A percentile compares a stretch with the other conserved stretches of the same genome.
Evolutionary conservation across 1,284 basidiomycete species (phyloP).

Genomic region (Leccinum colubrinum): DNA sequence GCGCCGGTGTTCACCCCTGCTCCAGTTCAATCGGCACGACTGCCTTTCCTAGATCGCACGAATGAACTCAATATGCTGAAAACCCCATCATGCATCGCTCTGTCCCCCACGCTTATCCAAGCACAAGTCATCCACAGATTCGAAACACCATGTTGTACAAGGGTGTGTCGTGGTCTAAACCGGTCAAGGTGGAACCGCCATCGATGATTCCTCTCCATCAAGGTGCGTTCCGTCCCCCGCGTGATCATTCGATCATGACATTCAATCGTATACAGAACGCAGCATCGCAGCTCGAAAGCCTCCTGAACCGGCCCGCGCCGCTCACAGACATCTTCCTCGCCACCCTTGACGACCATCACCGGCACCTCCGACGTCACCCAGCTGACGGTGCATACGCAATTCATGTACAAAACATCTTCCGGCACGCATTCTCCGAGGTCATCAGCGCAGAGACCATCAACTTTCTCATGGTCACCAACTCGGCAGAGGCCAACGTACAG

Average conservation of each 20-base stretch:
- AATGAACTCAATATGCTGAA: conserved; percentile 46
- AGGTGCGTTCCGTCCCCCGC: conserved; percentile 41
- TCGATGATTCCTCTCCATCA: conserved; percentile 81
- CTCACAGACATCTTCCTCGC: conserved; percentile 58
- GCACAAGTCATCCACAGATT: too few species aligned
- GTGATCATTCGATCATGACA: not conserved
- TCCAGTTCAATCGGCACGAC: conserved; percentile 17
- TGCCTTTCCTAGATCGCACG: conserved; percentile 15
- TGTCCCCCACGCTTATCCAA: conserved; percentile 34
- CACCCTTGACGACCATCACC: conserved; percentile 55
- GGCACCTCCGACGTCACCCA: conserved; percentile 37
- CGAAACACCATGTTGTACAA: too few species aligned
- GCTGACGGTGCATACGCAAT: conserved; percentile 50
- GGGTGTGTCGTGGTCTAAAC: too few species aligned
- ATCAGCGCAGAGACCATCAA: conserved; percentile 81
- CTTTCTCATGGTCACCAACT: conserved; percentile 75
- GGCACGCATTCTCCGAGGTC: conserved; percentile 73
- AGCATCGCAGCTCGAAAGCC: conserved; percentile 73
- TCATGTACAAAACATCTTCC: conserved; percentile 70
- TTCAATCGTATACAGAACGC: conserved; percentile 44
- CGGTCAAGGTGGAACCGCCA: conserved; percentile 49
- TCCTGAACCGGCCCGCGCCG: conserved; percentile 66
- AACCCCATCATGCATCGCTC: conserved; percentile 54
- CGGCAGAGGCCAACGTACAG: conserved; percentile 75
- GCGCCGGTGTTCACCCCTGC: conserved; percentile 24